Base-by-base conservation (phyloP, 1,139 yeast species). In the Pichia sp. region DNA sequence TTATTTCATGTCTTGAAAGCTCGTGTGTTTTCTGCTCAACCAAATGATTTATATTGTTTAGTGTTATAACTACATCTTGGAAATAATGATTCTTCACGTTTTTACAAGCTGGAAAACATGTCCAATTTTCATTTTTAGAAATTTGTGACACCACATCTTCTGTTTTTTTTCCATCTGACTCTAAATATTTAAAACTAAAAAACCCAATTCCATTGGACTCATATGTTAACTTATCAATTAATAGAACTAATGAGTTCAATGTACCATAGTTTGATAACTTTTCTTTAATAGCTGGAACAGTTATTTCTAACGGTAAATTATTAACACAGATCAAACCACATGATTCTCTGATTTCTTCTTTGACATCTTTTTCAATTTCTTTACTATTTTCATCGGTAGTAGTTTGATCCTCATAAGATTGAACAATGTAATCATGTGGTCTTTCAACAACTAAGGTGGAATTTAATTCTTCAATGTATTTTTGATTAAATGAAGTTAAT, bases 401-500 rank as follows among this genome's bases (percentile, higher is more conserved):
- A 18, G 8, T 16, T 18, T 16, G 22, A 32, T 15, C 16, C 9
- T 3, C 4, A 26, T 16, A 16, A 4, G 34, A n/a, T 34, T 47
- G 49, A 5, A 49, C 56, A 20, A 83, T 72, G 57, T 82, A 86
- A 51, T 80, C 84, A n/a, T 68, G 67, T 1, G 94, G 92, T 56
- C 95, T 71, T 11, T 63, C 54, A 3, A 82, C 59, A 2, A 53
- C 58, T 15, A 81, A 58, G 11, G 56, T 55, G 13, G 69, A 63
- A 13, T 69, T 70, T 45, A 70, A 61, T 37, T 63, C 64, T 1
- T 67, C 62, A 43, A 77, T 49, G 39, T 64, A 53, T 39, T 66
- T 61, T 0, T 72, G 73, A 53, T 71, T 69, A 45, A 80, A 67
- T 1, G 85, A 71, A 36, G 73, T 65, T 1, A 79, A 70, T 1